These are phyloP conservation scores for Claviceps citrina DNA, from an alignment of 2,329 filamentous ascomycete species.

Conservation along the genomic window DNA sequence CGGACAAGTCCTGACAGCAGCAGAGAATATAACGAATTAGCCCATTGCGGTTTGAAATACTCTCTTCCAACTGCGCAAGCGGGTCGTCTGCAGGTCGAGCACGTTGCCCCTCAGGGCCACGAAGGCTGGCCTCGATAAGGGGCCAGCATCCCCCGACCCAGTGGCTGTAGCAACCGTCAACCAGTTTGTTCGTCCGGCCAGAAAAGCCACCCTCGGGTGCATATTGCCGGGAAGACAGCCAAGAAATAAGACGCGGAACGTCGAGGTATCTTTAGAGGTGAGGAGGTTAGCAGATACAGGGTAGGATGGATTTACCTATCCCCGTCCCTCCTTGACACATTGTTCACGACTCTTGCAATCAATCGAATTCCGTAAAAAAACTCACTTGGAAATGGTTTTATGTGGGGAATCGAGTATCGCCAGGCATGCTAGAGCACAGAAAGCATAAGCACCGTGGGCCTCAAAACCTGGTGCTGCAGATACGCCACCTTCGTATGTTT, in stretches of 20 bases:
- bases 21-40: slow-evolving; percentile 77
- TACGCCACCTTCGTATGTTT: slow-evolving; percentile 91
- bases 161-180: slow-evolving; percentile 95
- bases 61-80: slow-evolving; percentile 21
- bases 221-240: slow-evolving; percentile 81
- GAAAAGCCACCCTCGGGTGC: slow-evolving; percentile 84
- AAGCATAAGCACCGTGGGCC: slow-evolving; percentile 92
- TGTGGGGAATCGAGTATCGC: slow-evolving; percentile 71
- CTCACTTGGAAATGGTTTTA: slow-evolving; percentile 56
- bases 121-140: slow-evolving; percentile 65
- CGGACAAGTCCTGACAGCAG: slow-evolving; percentile 64
- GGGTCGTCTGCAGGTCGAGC: slow-evolving; percentile 15
- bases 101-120: slow-evolving; percentile 28
- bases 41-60: slow-evolving; percentile 67
- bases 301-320: background rate
- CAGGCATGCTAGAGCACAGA: slow-evolving; percentile 81
- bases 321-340: background rate
- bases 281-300: slow-evolving; percentile 18
- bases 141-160: slow-evolving; percentile 96
- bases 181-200: slow-evolving; percentile 91
- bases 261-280: slow-evolving; percentile 49
- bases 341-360: background rate
- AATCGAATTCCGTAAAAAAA: slow-evolving; percentile 8
- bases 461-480: slow-evolving; percentile 73
- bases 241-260: slow-evolving; percentile 60